Evolutionary conservation across 176 grass and related monocot species (phyloP).

Genomic region (Oryza coarctata): DNA sequence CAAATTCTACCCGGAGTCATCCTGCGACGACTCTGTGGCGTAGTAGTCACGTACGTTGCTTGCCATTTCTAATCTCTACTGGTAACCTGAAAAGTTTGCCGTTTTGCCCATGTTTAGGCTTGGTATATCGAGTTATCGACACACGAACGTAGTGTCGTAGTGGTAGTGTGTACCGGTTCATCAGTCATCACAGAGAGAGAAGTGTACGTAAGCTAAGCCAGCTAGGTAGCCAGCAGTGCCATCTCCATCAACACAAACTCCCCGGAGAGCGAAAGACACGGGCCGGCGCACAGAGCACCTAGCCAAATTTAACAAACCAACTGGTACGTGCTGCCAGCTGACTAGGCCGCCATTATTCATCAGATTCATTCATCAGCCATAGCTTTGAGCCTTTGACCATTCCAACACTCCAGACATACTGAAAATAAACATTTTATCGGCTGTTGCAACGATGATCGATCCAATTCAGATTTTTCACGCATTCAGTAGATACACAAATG

Average conservation of each 20-base stretch:
- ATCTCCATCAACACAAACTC: slow-evolving; percentile 45
- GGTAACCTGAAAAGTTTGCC: neutral
- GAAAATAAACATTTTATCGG: neutral
- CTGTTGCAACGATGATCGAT: neutral
- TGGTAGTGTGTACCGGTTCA: neutral
- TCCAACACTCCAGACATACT: neutral
- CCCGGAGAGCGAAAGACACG: slow-evolving; percentile 41
- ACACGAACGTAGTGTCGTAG: neutral
- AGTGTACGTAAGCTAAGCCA: slow-evolving; percentile 25
- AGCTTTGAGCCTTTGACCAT: slow-evolving; percentile 29
- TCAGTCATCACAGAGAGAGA: neutral
- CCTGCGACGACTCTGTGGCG: neutral
- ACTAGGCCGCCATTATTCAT: neutral
- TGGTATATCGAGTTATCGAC: too few relatives aligned
- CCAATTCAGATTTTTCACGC: neutral
- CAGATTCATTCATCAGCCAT: neutral
- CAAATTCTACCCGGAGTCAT: neutral
- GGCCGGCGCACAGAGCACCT: neutral
- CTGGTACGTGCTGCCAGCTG: neutral
- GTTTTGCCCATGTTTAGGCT: neutral
- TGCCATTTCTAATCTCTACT: neutral
- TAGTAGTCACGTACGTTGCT: neutral
- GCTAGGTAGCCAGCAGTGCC: slow-evolving; percentile 24
- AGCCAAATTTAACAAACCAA: slow-evolving; percentile 30
- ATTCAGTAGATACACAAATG: slow-evolving; percentile 8